These are phyloP conservation scores for Sporisorium sorghi DNA, from an alignment of 1,284 basidiomycete genomes.

Conservation along the genomic window DNA sequence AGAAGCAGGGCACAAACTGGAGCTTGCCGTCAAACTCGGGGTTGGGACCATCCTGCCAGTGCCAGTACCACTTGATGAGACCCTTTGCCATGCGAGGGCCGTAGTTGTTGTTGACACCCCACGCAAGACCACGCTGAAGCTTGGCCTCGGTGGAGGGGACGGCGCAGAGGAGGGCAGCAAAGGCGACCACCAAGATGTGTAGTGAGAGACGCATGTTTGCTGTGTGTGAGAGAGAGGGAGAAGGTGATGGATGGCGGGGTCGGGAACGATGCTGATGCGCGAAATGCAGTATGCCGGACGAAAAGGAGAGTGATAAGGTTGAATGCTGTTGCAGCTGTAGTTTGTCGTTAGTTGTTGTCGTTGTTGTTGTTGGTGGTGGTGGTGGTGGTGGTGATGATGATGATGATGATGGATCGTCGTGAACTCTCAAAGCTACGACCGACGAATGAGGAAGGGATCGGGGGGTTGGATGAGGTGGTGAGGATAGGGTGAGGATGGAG, in stretches of 20 bases:
- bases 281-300: conserved; percentile 27
- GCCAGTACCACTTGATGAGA: conserved; percentile 62
- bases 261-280: conserved; percentile 26
- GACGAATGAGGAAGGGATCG: conserved; percentile 6
- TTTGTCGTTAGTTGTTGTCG: conserved; percentile 7
- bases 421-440: conserved; percentile 44
- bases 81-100: conserved; percentile 54
- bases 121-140: conserved; percentile 55
- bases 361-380: conserved; percentile 1
- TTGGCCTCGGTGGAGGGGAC: conserved; percentile 36
- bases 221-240: conserved; percentile 8
- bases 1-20: conserved; percentile 63
- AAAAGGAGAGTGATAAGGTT: neutral
- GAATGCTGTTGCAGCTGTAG: conserved; percentile 42
- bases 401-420: conserved; percentile 28
- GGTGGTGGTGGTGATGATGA: neutral
- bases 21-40: conserved; percentile 37
- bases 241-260: neutral
- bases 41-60: conserved; percentile 63
- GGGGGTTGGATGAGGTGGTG: conserved; percentile 11
- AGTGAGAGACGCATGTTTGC: conserved; percentile 48
- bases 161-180: conserved; percentile 41
- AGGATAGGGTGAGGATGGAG: conserved; percentile 4
- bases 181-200: conserved; percentile 35
- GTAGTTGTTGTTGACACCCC: conserved; percentile 61